Conservation (phyloP, 208 protist species). For the Leishmania martiniquensis region DNA sequence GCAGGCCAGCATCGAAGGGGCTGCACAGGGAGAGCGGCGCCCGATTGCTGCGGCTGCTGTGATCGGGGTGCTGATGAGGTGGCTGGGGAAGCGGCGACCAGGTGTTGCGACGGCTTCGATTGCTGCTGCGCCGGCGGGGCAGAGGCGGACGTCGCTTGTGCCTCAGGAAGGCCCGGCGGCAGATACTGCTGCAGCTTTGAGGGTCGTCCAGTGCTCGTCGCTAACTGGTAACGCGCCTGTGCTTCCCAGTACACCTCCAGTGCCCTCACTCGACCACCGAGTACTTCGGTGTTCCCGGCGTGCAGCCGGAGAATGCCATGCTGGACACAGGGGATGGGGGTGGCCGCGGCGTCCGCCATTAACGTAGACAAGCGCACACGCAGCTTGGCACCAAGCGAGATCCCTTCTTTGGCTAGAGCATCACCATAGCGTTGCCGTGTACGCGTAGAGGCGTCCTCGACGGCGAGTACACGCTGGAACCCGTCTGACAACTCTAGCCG, state of each 20-base stretch:
- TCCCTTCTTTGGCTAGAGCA: conserved; percentile 39
- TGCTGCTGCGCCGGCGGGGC: background rate
- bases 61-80: background rate
- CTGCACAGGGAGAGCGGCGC: conserved; percentile 13
- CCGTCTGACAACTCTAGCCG: conserved; percentile 63
- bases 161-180: background rate
- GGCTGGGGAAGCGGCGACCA: background rate
- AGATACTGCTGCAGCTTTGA: conserved; percentile 21
- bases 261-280: conserved; percentile 57
- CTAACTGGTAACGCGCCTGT: conserved; percentile 39
- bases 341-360: background rate
- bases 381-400: conserved; percentile 67
- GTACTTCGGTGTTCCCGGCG: conserved; percentile 39
- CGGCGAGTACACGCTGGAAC: conserved; percentile 64
- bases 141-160: background rate
- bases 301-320: conserved; percentile 59
- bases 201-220: conserved; percentile 47
- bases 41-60: background rate
- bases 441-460: conserved; percentile 41
- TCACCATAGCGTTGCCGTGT: conserved; percentile 21
- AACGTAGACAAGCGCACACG: conserved; percentile 18
- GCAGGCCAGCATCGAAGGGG: conserved; percentile 27
- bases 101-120: background rate
- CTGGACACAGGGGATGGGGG: conserved; percentile 6
- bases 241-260: conserved; percentile 52